A percentile compares a stretch with the other conserved stretches of the same genome.
Conservation (phyloP, 352 stramenopile species). For the Phytophthora niederhauseri region DNA sequence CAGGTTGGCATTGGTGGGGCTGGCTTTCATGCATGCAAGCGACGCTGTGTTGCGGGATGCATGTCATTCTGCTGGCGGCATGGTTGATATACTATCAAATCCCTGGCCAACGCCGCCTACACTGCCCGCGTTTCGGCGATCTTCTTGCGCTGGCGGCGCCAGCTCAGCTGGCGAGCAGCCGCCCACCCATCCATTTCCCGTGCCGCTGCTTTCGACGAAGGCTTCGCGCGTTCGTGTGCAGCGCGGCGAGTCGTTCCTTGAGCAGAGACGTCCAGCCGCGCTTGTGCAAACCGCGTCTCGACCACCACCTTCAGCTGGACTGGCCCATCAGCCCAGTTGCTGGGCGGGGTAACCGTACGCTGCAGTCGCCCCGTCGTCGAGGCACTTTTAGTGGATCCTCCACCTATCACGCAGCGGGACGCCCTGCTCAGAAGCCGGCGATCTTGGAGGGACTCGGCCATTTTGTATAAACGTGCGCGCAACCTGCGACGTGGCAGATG, state of each 20-base stretch:
- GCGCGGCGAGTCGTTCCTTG: no score
- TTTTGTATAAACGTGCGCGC: slow-evolving; percentile 2
- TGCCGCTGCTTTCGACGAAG: no score
- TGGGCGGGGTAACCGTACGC: no score
- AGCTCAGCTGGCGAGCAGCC: no score
- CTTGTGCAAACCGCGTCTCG: neutral
- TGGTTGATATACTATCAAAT: no score
- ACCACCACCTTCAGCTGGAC: neutral
- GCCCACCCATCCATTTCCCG: no score
- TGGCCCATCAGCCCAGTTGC: neutral
- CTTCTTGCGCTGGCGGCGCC: neutral
- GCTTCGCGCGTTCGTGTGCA: no score
- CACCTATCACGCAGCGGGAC: slow-evolving; percentile 7
- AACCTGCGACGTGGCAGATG: slow-evolving; percentile 6
- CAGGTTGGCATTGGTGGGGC: neutral
- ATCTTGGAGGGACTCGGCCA: slow-evolving; percentile 4
- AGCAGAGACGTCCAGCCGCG: neutral
- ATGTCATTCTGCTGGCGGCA: neutral
- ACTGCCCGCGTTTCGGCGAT: neutral
- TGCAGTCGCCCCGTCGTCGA: no score
- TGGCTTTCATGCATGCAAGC: neutral
- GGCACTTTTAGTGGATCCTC: neutral
- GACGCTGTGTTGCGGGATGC: neutral
- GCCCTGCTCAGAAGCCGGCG: slow-evolving; percentile 12
- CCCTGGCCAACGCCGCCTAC: no score